These are phyloP conservation scores for Asterochloris erici DNA, from an alignment of 139 green algal genomes.

Conservation along the genomic window DNA sequence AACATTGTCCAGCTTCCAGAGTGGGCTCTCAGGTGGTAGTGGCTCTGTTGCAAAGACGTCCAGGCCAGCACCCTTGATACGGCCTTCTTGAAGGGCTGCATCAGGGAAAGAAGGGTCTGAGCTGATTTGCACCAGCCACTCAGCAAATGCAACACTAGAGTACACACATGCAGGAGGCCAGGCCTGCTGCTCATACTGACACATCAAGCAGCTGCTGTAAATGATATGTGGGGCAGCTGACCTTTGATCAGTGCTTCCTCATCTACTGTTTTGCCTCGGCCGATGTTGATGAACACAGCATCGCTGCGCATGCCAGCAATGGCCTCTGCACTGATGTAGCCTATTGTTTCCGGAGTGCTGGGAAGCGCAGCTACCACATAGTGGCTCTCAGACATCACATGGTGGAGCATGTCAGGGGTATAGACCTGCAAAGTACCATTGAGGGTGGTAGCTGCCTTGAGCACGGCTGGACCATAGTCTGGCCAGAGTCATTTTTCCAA, in stretches of 20 bases:
- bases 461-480: not conserved
- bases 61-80: conserved; percentile 70
- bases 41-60: conserved; percentile 80
- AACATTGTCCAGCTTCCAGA: conserved; percentile 75
- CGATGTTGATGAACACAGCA: conserved; percentile 80
- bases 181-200: not conserved
- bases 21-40: conserved; percentile 53
- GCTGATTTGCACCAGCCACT: not conserved
- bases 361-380: conserved; percentile 76
- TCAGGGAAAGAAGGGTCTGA: not conserved
- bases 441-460: too few species aligned
- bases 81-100: conserved; percentile 52
- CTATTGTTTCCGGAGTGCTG: conserved; percentile 55
- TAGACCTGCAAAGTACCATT: conserved; percentile 41
- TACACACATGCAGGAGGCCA: not conserved
- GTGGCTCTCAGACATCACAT: conserved; percentile 60
- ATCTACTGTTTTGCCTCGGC: conserved; percentile 72
- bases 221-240: not conserved
- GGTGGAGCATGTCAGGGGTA: conserved; percentile 42
- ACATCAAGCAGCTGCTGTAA: conserved; percentile 18
- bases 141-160: not conserved
- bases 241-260: conserved; percentile 67
- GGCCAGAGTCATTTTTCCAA: not conserved
- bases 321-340: conserved; percentile 46
- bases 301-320: conserved; percentile 64